These are phyloP conservation scores for Pseudopithomyces maydicus DNA, from an alignment of 2,329 filamentous ascomycete species.

Conservation along the genomic window DNA sequence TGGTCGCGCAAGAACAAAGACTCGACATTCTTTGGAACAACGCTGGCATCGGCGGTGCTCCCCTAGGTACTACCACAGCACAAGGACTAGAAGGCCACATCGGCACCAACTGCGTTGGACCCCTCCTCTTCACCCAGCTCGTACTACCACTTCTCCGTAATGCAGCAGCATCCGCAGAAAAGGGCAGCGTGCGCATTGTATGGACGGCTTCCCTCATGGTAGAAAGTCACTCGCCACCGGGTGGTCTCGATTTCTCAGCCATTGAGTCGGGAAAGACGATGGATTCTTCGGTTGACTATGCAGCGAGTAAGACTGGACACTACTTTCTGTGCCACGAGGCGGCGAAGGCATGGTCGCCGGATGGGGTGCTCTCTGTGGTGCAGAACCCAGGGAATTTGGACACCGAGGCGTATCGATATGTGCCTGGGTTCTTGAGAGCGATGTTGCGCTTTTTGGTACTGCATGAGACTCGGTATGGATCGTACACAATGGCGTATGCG, in stretches of 20 bases:
- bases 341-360: constrained; percentile 10
- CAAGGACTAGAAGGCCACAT: constrained; percentile 34
- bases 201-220: constrained; percentile 26
- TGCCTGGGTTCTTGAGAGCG: background rate
- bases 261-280: constrained; percentile 8
- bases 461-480: constrained; percentile 11
- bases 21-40: constrained; percentile 49
- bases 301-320: constrained; percentile 19
- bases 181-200: constrained; percentile 40
- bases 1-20: constrained; percentile 41
- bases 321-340: constrained; percentile 17
- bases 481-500: constrained; percentile 14
- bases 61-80: constrained; percentile 14
- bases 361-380: constrained; percentile 14
- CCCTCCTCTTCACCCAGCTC: constrained; percentile 44
- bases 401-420: constrained; percentile 45
- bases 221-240: constrained; percentile 4
- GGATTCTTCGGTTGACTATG: constrained; percentile 13
- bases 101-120: constrained; percentile 46
- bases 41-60: constrained; percentile 34
- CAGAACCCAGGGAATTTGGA: constrained; percentile 46
- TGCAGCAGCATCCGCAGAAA: constrained; percentile 25
- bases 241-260: constrained; percentile 5
- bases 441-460: constrained; percentile 4
- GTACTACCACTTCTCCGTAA: constrained; percentile 39